Conservation (phyloP, 495 filamentous ascomycete genomes). For the Aspergillus olivimuriae region DNA sequence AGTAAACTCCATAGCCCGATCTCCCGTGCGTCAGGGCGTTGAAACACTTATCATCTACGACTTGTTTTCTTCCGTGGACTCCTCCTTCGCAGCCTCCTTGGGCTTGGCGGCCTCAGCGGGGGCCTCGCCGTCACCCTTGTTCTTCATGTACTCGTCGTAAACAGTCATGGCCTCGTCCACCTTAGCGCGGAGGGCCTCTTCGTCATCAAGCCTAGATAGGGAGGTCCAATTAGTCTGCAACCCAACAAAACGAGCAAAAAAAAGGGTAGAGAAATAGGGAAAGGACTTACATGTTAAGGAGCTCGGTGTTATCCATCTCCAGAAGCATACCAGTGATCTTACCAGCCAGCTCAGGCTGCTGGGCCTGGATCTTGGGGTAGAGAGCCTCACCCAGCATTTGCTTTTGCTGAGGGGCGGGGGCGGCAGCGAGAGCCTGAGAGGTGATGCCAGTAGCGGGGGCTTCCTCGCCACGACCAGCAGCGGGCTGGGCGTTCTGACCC, state of each 20-base stretch:
- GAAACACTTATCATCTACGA: slow-evolving; percentile 30
- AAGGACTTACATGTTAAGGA: slow-evolving; percentile 85
- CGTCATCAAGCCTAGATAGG: slow-evolving; percentile 71
- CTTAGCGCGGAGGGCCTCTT: slow-evolving; percentile 83
- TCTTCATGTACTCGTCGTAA: slow-evolving; percentile 98
- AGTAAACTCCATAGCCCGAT: no score
- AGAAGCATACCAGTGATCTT: slow-evolving; percentile 99
- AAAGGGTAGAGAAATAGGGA: not conserved
- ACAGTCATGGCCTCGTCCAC: slow-evolving; percentile 94
- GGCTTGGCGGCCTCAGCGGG: slow-evolving; percentile 32
- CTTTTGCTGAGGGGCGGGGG: slow-evolving; percentile 75
- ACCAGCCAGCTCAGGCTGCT: slow-evolving; percentile 91
- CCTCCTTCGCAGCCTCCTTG: slow-evolving; percentile 40
- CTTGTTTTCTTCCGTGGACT: slow-evolving; percentile 41
- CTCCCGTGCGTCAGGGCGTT: slow-evolving; percentile 10
- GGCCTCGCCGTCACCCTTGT: slow-evolving; percentile 41
- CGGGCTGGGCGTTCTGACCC: slow-evolving; percentile 33
- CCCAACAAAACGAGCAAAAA: not conserved
- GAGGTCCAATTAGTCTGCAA: slow-evolving; percentile 16
- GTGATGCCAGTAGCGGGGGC: slow-evolving; percentile 26
- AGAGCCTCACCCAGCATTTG: slow-evolving; percentile 95
- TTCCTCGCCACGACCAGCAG: slow-evolving; percentile 25
- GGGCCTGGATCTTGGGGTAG: slow-evolving; percentile 92
- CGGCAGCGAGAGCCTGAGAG: slow-evolving; percentile 43
- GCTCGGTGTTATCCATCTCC: slow-evolving; percentile 95